Conservation (phyloP, 176 grass and related monocot species). For the Hordeum marinum region DNA sequence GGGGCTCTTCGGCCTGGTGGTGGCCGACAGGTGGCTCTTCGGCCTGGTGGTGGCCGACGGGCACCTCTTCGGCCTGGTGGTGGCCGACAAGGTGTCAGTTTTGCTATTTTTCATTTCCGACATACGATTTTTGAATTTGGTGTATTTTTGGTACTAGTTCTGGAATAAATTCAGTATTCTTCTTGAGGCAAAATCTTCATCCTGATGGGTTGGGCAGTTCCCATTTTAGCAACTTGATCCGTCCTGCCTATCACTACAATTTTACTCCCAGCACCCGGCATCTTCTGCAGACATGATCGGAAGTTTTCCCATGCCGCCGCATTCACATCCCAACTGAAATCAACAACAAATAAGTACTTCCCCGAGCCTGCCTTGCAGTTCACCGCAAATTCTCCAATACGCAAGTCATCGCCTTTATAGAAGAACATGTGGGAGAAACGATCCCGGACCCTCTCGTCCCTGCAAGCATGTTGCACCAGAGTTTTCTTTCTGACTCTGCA, state of each 20-base stretch:
- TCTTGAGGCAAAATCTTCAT: slow-evolving; percentile 28
- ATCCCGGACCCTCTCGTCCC: not conserved
- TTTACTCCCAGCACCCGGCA: not conserved
- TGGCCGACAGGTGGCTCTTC: no score
- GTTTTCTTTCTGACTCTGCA: slow-evolving; percentile 36
- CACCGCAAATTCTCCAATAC: not conserved
- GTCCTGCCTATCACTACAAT: not conserved
- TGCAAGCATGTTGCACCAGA: slow-evolving; percentile 28
- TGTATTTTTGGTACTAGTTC: no score
- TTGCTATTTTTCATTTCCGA: no score
- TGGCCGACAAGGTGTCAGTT: no score
- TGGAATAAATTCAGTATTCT: no score
- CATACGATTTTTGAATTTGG: no score
- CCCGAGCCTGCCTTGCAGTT: not conserved
- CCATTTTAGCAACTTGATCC: not conserved
- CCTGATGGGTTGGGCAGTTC: slow-evolving; percentile 10
- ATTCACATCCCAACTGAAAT: not conserved
- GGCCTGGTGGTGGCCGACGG: no score
- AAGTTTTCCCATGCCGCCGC: slow-evolving; percentile 2
- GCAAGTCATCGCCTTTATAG: not conserved
- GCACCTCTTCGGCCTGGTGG: no score
- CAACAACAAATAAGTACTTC: slow-evolving; percentile 25
- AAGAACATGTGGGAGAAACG: not conserved
- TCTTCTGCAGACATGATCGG: not conserved
- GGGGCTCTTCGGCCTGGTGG: no score